phyloP scores from a whole-genome alignment of 1,139 yeast genomes.

The Yamadazyma triangularis region DNA sequence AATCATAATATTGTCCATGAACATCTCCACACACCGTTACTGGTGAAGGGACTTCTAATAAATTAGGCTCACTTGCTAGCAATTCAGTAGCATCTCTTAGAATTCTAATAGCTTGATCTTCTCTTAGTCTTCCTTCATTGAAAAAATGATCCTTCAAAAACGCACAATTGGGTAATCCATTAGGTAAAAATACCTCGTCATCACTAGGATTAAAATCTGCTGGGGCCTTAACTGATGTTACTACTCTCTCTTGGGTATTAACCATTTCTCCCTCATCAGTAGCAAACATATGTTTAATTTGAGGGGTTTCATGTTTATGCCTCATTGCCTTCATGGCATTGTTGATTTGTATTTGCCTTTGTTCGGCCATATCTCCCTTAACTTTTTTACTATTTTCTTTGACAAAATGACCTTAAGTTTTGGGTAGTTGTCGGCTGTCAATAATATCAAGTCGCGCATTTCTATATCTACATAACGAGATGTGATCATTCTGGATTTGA shows the following conservation, averaged over 20 bases:
- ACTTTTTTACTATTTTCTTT: too few species aligned
- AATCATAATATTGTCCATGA: constrained; percentile 92
- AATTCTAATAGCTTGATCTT: constrained; percentile 68
- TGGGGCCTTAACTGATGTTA: constrained; percentile 63
- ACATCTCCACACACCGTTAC: constrained; percentile 96
- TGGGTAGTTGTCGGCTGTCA: too few species aligned
- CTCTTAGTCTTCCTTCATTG: constrained; percentile 75
- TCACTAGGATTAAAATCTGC: constrained; percentile 64
- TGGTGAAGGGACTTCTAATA: constrained; percentile 83
- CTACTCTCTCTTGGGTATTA: constrained; percentile 67
- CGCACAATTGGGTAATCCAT: constrained; percentile 69
- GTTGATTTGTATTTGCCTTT: constrained; percentile 44
- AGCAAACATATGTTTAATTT: constrained; percentile 52
- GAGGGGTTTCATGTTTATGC: constrained; percentile 29
- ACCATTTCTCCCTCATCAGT: constrained; percentile 67
- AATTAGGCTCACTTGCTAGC: constrained; percentile 71
- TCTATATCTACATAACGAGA: too few species aligned
- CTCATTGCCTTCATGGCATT: constrained; percentile 76
- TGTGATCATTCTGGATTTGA: background rate
- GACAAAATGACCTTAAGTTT: too few species aligned
- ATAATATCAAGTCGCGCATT: too few species aligned
- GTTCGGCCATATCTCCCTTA: constrained; percentile 5
- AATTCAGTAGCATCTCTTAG: constrained; percentile 63
- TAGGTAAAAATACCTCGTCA: constrained; percentile 55
- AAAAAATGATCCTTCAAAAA: constrained; percentile 72